Evolutionary conservation across 306 rosid species (phyloP).

Genomic region (Acacia melanoxylon): DNA sequence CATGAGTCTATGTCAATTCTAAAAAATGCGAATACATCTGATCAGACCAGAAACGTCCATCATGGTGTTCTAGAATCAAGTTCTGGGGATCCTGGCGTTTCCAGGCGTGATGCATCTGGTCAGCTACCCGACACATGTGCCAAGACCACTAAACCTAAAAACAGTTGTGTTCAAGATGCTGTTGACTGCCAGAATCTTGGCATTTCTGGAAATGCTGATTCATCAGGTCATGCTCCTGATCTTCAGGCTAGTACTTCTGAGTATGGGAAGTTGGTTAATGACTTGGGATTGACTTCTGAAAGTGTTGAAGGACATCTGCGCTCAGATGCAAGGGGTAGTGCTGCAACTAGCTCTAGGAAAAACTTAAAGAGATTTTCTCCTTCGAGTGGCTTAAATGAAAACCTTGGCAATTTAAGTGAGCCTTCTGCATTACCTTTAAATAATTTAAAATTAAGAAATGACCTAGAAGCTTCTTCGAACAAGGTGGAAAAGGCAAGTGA

Average conservation of each 20-base stretch:
- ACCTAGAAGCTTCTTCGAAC: conserved; percentile 34
- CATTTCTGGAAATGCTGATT: conserved; percentile 21
- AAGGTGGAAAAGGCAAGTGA: conserved; percentile 34
- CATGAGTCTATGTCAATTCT: conserved; percentile 14
- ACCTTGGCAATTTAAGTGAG: conserved; percentile 36
- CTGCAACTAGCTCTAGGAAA: conserved; percentile 45
- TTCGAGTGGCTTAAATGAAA: conserved; percentile 45
- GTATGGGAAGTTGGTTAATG: conserved; percentile 36
- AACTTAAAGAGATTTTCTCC: conserved; percentile 42
- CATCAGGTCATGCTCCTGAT: conserved; percentile 28
- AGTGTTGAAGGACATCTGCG: conserved; percentile 39
- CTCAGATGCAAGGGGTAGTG: conserved; percentile 41
- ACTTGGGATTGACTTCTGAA: conserved; percentile 37
- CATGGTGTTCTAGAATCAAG: conserved; percentile 22
- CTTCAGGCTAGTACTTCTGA: conserved; percentile 27
- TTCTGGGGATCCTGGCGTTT: conserved; percentile 12
- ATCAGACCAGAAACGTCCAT: conserved; percentile 27
- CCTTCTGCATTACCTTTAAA: conserved; percentile 30
- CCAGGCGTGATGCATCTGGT: conserved; percentile 27
- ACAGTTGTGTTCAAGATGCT: conserved; percentile 24
- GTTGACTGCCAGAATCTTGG: conserved; percentile 37
- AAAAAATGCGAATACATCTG: conserved; percentile 29
- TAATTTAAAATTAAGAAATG: conserved; percentile 35
- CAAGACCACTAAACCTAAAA: conserved; percentile 32
- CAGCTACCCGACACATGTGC: conserved; percentile 28